Evolutionary conservation across 2,329 filamentous ascomycete species (phyloP), one percentile per base, ranked within the genome.

Genomic region (Penicillium sclerotigenum): DNA sequence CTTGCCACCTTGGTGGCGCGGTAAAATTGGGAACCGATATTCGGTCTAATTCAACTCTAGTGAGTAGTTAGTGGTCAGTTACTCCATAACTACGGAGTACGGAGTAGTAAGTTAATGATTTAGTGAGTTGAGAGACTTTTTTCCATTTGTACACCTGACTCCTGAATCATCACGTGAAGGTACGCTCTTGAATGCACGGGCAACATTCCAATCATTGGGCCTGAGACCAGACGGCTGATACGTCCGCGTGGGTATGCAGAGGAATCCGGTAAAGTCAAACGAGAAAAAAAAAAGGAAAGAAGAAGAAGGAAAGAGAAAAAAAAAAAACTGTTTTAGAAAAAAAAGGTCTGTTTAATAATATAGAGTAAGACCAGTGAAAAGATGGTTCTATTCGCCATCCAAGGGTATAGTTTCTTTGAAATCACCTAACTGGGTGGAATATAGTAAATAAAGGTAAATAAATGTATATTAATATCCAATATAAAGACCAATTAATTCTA

Each of bases 1-100:
- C 31, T 56, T 52, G 53, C 53, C 53, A 56, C 53, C 8, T 5
- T 34, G 22, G 51, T 54, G 51, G 51, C 51, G 52, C 36, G 50
- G 51, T 14, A 28, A 53, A 40, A 38, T 34, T 20, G 43, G 11
- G 20, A 14, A 47, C 20, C 14, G 22, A 34, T 24, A 36, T 34
- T 47, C 24, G 20, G 42, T 43, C 42, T 16, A 31, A 45, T 45
- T 31, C 13, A 14, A 45, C 8, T 7, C 18, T 45, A 29, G 24
- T 43, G 5, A 42, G 24, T 11, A 22, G 43, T 33, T 14, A 22
- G n/a, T 9, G 16, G n/a, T 37, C 6, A 20, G 9, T 18, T 20
- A 13, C 16, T 28, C 24, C 18, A 6, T 37, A 31, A 13, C 2
- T 41, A 41, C 14, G 26, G 10, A 41, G 20, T 22, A 22, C 13